A percentile compares a stretch with the other conserved stretches of the same genome.
These are phyloP conservation scores for Akebia trifoliata DNA, from an alignment of 164 flowering plant species.

Conservation along the genomic window DNA sequence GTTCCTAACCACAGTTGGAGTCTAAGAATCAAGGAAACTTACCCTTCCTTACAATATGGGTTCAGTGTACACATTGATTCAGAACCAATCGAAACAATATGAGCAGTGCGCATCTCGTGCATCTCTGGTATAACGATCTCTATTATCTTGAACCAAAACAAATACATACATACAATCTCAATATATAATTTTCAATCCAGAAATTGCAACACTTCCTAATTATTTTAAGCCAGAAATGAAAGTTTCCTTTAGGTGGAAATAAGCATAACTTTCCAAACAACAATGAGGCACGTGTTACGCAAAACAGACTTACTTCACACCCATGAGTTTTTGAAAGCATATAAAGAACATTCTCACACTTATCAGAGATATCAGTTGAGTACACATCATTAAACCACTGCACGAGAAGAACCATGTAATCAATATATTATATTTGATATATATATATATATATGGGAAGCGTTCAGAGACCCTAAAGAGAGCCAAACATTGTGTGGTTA, in stretches of 20 bases:
- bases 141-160: slow-evolving; percentile 37
- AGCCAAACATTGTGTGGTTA: too few relatives aligned
- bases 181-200: neutral
- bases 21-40: slow-evolving; percentile 15
- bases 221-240: neutral
- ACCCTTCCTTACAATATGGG: slow-evolving; percentile 77
- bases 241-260: neutral
- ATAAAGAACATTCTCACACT: slow-evolving; percentile 72
- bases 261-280: neutral
- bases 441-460: neutral
- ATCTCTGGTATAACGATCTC: slow-evolving; percentile 90
- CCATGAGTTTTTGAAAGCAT: slow-evolving; percentile 51
- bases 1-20: neutral
- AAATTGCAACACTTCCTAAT: neutral
- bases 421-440: neutral
- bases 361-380: slow-evolving; percentile 72
- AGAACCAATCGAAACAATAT: slow-evolving; percentile 89
- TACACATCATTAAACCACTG: slow-evolving; percentile 97
- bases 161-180: slow-evolving; percentile 4
- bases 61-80: slow-evolving; percentile 49
- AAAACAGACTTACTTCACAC: slow-evolving; percentile 56
- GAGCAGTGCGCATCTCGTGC: slow-evolving; percentile 77
- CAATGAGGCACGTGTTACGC: neutral
- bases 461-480: too few relatives aligned
- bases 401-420: slow-evolving; percentile 16